phyloP scores from a whole-genome alignment of 1,284 basidiomycete genomes.

The Anthracocystis walkeri region DNA sequence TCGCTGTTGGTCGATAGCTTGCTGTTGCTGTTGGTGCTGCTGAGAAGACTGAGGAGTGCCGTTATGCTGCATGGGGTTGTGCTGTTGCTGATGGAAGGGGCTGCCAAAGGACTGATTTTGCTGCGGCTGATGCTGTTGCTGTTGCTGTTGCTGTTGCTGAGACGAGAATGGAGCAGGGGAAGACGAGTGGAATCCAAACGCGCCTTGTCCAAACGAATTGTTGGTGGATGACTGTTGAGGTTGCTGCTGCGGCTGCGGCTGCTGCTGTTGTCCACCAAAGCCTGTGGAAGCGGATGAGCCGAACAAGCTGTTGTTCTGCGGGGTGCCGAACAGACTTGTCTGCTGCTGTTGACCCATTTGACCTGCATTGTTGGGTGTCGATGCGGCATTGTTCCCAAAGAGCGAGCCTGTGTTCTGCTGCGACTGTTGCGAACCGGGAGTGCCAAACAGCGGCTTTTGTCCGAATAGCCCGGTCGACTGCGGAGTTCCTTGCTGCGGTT shows the following conservation, averaged over 20 bases:
- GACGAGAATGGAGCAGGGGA: conserved; percentile 32
- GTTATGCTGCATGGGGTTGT: conserved; percentile 16
- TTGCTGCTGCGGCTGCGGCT: conserved; percentile 9
- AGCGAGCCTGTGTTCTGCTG: conserved; percentile 31
- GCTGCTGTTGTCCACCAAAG: conserved; percentile 27
- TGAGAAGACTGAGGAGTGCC: conserved; percentile 16
- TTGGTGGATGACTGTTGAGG: conserved; percentile 14
- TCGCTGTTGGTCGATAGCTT: conserved; percentile 43
- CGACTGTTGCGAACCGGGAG: conserved; percentile 36
- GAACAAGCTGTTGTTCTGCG: conserved; percentile 35
- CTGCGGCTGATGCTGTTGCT: conserved; percentile 13
- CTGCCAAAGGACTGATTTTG: conserved; percentile 29
- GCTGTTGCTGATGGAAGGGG: conserved; percentile 29
- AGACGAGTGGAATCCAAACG: conserved; percentile 22
- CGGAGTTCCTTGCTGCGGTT: conserved; percentile 25
- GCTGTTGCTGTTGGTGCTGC: conserved; percentile 41
- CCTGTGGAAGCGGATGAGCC: conserved; percentile 19
- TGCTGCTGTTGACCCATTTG: conserved; percentile 20
- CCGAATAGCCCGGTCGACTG: conserved; percentile 29
- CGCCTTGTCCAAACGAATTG: conserved; percentile 23
- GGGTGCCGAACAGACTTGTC: conserved; percentile 28
- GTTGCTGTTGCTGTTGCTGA: conserved; percentile 20
- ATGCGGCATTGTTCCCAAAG: conserved; percentile 21
- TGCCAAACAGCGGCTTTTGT: conserved; percentile 55
- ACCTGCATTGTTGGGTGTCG: conserved; percentile 14